A percentile compares a stretch with the other conserved stretches of the same genome.
Evolutionary conservation across 1,284 basidiomycete species (phyloP).

Genomic region (Vanrija pseudolonga): DNA sequence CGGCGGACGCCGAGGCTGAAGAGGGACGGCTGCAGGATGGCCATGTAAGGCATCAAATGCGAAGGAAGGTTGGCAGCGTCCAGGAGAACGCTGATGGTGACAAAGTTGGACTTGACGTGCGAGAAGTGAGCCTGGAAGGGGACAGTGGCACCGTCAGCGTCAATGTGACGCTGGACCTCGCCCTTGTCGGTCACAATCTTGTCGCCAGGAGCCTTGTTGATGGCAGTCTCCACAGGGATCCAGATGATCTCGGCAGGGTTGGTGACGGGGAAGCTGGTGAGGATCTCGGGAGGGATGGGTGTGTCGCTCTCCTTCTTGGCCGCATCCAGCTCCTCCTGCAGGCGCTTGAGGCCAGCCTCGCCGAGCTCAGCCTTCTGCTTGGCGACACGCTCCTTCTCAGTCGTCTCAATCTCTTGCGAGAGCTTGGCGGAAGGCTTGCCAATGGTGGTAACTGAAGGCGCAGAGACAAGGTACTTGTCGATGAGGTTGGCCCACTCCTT

Average conservation of each 20-base stretch:
- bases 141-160: slow-evolving; percentile 63
- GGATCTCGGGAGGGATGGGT: slow-evolving; percentile 74
- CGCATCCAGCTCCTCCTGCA: slow-evolving; percentile 65
- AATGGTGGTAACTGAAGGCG: slow-evolving; percentile 66
- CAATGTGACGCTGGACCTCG: slow-evolving; percentile 62
- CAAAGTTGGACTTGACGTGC: slow-evolving; percentile 88
- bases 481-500: slow-evolving; percentile 78
- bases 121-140: slow-evolving; percentile 93
- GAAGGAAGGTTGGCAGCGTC: slow-evolving; percentile 69
- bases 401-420: slow-evolving; percentile 72
- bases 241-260: slow-evolving; percentile 83
- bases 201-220: slow-evolving; percentile 39
- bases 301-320: slow-evolving; percentile 84
- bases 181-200: slow-evolving; percentile 25
- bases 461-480: slow-evolving; percentile 73
- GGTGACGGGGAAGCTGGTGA: slow-evolving; percentile 81
- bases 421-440: slow-evolving; percentile 88
- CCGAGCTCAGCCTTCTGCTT: slow-evolving; percentile 70
- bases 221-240: slow-evolving; percentile 78
- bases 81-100: slow-evolving; percentile 73
- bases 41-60: slow-evolving; percentile 72
- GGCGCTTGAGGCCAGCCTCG: slow-evolving; percentile 70
- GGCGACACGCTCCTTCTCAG: slow-evolving; percentile 74
- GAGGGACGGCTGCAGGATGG: slow-evolving; percentile 80
- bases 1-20: slow-evolving; percentile 82